A percentile compares a stretch with the other conserved stretches of the same genome.
phyloP scores from a whole-genome alignment of 805 yeast genomes.

The Clavispora vitiphila region DNA sequence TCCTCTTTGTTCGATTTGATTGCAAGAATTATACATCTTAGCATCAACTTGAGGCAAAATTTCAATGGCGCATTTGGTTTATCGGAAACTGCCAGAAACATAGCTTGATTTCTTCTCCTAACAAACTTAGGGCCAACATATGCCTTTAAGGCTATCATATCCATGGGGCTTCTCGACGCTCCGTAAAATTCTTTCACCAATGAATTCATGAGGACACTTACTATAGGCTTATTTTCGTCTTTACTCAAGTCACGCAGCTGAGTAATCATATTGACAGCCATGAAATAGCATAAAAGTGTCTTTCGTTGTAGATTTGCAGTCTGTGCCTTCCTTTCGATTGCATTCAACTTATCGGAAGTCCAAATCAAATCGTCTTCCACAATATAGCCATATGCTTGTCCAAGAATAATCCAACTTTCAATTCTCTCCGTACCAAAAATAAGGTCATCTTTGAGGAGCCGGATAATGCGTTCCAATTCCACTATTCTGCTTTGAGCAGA shows the following conservation, averaged over 20 bases:
- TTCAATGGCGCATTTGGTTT: constrained; percentile 17
- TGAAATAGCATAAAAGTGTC: constrained; percentile 65
- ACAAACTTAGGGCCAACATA: constrained; percentile 32
- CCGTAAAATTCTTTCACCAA: constrained; percentile 57
- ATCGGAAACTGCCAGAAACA: constrained; percentile 20
- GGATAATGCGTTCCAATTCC: constrained; percentile 71
- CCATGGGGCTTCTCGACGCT: constrained; percentile 62
- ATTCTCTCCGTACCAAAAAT: constrained; percentile 59
- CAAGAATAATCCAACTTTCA: constrained; percentile 84
- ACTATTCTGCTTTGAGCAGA: constrained; percentile 77
- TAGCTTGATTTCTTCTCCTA: constrained; percentile 19
- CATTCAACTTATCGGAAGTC: constrained; percentile 78
- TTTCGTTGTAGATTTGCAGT: constrained; percentile 66
- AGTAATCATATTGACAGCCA: constrained; percentile 52
- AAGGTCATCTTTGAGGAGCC: constrained; percentile 62
- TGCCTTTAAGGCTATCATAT: constrained; percentile 50
- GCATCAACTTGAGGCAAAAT: constrained; percentile 35
- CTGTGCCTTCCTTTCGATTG: constrained; percentile 50
- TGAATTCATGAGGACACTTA: constrained; percentile 44
- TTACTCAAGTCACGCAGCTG: neutral
- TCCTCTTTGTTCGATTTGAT: constrained; percentile 38
- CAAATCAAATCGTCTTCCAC: constrained; percentile 91
- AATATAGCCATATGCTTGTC: constrained; percentile 68
- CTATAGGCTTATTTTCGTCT: constrained; percentile 26
- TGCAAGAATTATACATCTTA: constrained; percentile 45